Percentiles rank a stretch among this genome's conserved stretches.
Conservation (phyloP, 179 eudicot genomes). For the Corrigiola litoralis region DNA sequence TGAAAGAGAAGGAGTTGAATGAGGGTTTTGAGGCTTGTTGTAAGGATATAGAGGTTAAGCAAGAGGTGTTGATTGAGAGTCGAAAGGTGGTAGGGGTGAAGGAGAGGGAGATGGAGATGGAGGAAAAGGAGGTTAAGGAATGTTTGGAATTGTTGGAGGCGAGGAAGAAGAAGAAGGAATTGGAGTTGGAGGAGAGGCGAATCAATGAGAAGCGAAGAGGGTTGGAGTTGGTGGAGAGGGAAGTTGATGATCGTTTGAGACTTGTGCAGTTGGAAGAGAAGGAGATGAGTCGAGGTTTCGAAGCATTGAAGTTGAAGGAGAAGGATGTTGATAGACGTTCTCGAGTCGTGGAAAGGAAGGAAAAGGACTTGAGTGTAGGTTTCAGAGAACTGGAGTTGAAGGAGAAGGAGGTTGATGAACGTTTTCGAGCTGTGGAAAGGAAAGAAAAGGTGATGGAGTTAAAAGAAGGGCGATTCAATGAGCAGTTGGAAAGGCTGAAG, state of each 20-base stretch:
- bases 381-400: neutral
- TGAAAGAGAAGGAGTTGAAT: slow-evolving; percentile 4
- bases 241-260: slow-evolving; percentile 1
- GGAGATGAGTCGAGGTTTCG: slow-evolving; percentile 1
- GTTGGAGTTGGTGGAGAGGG: slow-evolving; percentile 1
- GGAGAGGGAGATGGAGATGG: neutral
- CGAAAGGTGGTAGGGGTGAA: neutral
- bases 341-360: neutral
- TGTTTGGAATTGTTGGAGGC: slow-evolving; percentile 1
- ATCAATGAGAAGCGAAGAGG: slow-evolving; percentile 1
- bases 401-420: neutral
- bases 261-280: slow-evolving; percentile 4
- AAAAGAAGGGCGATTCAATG: neutral
- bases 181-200: neutral
- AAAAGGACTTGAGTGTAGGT: neutral
- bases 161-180: neutral
- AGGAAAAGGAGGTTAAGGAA: neutral
- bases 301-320: slow-evolving; percentile 7
- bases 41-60: slow-evolving; percentile 16
- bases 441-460: neutral
- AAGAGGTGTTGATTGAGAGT: neutral
- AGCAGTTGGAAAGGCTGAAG: neutral
- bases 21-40: slow-evolving; percentile 4
- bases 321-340: neutral
- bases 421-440: neutral